phyloP scores from a whole-genome alignment of 1,284 basidiomycete genomes.

The Irpex rosettiformis region DNA sequence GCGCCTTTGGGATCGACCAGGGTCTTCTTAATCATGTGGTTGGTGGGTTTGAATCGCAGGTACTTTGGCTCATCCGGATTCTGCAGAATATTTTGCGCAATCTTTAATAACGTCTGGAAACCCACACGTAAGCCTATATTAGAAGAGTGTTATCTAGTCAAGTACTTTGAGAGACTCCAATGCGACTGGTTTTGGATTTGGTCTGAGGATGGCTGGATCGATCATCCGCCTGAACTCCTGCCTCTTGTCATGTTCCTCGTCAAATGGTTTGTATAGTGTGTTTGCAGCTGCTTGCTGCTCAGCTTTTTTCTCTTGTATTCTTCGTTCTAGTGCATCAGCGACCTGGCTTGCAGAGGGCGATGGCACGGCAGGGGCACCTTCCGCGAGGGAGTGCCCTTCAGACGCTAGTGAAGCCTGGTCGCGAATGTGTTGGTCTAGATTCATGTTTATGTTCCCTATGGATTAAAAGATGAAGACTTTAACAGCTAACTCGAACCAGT shows the following conservation, averaged over 20 bases:
- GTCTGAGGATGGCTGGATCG: conserved; percentile 72
- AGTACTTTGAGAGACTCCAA: conserved; percentile 59
- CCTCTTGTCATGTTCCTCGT: conserved; percentile 58
- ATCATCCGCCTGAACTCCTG: conserved; percentile 71
- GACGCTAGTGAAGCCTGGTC: neutral
- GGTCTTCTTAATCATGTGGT: conserved; percentile 58
- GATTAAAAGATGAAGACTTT: neutral
- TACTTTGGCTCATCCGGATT: conserved; percentile 71
- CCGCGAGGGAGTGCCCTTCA: conserved; percentile 6
- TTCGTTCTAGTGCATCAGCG: conserved; percentile 20
- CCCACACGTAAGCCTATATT: neutral
- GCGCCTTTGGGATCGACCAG: conserved; percentile 65
- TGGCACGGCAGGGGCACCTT: conserved; percentile 3
- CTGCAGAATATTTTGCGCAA: conserved; percentile 70
- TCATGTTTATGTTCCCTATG: conserved; percentile 5
- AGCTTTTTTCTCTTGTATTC: conserved; percentile 10
- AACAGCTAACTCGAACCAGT: neutral
- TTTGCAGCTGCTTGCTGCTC: conserved; percentile 26
- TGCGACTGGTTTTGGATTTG: conserved; percentile 60
- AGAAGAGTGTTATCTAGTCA: neutral
- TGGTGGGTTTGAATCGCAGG: conserved; percentile 71
- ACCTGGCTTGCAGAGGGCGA: conserved; percentile 10
- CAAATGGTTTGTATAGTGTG: conserved; percentile 38
- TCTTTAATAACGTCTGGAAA: conserved; percentile 56
- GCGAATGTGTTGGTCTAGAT: conserved; percentile 4